Base-by-base conservation (phyloP, 2,329 filamentous ascomycete genomes). In the Sporothrix brasiliensis region DNA sequence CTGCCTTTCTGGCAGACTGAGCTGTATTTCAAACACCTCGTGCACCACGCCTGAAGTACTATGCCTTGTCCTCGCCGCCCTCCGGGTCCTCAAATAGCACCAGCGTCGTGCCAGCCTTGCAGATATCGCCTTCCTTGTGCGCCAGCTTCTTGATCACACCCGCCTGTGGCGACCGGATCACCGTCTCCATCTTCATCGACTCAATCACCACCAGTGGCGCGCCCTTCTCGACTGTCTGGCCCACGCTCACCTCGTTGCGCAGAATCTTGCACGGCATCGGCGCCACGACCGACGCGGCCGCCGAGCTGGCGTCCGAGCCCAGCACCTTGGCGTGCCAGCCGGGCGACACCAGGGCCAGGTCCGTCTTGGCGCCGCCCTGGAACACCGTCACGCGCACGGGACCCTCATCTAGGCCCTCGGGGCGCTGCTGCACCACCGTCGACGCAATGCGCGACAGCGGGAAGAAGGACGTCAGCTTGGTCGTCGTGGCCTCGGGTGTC, bases 251-350 rank as follows among this genome's bases (percentile, higher is more conserved):
- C 79, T 97, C 92, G 63, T 97, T 95, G 74, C 92, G 89, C 73
- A 99, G 82, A 34, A 99, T 91, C 82, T 98, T 98, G 81, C 95
- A 98, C 1, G 95, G 95, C 95, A 99, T 99, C 0, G 95, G 95
- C 27, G 95, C 93, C 30, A 92, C 85, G 1, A 98, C 93, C 68
- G 91, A 95, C 72, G 94, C 94, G 7, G 89, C 85, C 0, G 87
- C 86, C 77, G 97, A 92, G 78, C 92, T 94, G 52, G 47, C 49
- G 47, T 72, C 71, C 73, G 92, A 82, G 0, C 94, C 94, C 9
- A 97, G 84, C 0, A 93, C 93, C 80, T 96, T 94, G 75, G 93
- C 92, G 71, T 91, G 91, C 93, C 94, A 99, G 58, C 84, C 83
- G 0, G 94, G 93, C 21, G 82, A 81, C 53, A 85, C 77, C n/a